Evolutionary conservation across 495 filamentous ascomycete genomes (phyloP).

Genomic region (Penicillium macrosclerotiorum): DNA sequence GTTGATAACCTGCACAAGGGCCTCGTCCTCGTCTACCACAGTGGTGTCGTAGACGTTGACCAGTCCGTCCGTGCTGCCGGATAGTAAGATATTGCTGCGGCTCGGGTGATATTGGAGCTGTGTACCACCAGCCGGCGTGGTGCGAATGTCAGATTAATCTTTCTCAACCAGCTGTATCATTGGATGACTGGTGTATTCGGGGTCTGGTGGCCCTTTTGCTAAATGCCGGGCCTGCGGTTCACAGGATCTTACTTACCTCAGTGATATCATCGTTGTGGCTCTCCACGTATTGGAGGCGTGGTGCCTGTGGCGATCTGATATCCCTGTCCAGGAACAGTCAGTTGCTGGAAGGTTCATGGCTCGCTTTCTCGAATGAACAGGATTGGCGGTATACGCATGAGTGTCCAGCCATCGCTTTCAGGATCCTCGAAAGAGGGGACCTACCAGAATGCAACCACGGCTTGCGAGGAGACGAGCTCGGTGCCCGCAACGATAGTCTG

Average conservation of each 20-base stretch:
- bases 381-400: too few species aligned
- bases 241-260: slow-evolving; percentile 48
- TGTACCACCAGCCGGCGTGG: slow-evolving; percentile 8
- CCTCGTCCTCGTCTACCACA: slow-evolving; percentile 79
- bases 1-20: slow-evolving; percentile 82
- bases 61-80: slow-evolving; percentile 89
- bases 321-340: slow-evolving; percentile 58
- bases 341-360: too few species aligned
- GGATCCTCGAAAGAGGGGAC: slow-evolving; percentile 12
- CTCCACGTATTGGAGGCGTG: slow-evolving; percentile 68
- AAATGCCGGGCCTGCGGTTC: neutral
- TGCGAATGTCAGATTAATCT: slow-evolving; percentile 13
- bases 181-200: neutral
- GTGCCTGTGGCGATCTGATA: slow-evolving; percentile 53
- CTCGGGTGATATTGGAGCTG: slow-evolving; percentile 72
- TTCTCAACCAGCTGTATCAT: neutral
- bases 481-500: slow-evolving; percentile 72
- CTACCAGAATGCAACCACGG: slow-evolving; percentile 74
- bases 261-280: slow-evolving; percentile 93
- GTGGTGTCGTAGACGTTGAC: slow-evolving; percentile 79
- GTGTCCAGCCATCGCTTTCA: too few species aligned
- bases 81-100: slow-evolving; percentile 63
- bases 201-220: neutral
- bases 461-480: slow-evolving; percentile 71
- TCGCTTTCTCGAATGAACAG: too few species aligned